Percentiles rank a stretch among this genome's conserved stretches.
phyloP scores from a whole-genome alignment of 805 yeast genomes.

The Saturnispora bothae region DNA sequence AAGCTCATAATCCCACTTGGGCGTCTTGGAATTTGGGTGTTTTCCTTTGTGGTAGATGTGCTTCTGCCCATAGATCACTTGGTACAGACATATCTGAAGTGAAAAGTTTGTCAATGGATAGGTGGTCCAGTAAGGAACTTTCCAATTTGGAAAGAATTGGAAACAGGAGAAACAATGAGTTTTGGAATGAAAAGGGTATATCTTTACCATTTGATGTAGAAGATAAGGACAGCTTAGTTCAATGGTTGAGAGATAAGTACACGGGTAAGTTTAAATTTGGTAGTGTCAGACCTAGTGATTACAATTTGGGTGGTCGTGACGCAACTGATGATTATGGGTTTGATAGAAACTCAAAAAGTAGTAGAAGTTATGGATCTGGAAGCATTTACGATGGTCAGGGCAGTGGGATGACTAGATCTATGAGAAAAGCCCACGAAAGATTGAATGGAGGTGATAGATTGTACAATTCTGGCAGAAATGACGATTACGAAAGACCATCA shows the following conservation, averaged over 20 bases:
- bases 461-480: constrained; percentile 1
- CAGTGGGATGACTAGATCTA: constrained; percentile 12
- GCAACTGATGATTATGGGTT: constrained; percentile 12
- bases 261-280: constrained; percentile 46
- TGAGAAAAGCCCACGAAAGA: constrained; percentile 12
- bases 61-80: constrained; percentile 60
- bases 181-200: constrained; percentile 59
- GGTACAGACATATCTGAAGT: constrained; percentile 54
- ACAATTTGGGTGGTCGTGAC: constrained; percentile 22
- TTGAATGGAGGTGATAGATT: constrained; percentile 8
- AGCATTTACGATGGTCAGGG: constrained; percentile 1
- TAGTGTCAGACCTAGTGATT: constrained; percentile 27
- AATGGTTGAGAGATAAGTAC: constrained; percentile 59
- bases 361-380: constrained; percentile 18
- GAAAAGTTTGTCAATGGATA: constrained; percentile 63
- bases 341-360: constrained; percentile 9
- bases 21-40: constrained; percentile 45
- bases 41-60: constrained; percentile 78
- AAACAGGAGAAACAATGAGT: constrained; percentile 44
- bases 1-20: constrained; percentile 53
- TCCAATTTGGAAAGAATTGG: constrained; percentile 38
- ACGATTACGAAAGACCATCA: constrained; percentile 5
- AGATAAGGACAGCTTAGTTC: constrained; percentile 46
- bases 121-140: constrained; percentile 53
- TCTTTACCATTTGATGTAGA: constrained; percentile 74